Base-by-base conservation (phyloP, 2,329 filamentous ascomycete species). In the Epichloe typhina region DNA sequence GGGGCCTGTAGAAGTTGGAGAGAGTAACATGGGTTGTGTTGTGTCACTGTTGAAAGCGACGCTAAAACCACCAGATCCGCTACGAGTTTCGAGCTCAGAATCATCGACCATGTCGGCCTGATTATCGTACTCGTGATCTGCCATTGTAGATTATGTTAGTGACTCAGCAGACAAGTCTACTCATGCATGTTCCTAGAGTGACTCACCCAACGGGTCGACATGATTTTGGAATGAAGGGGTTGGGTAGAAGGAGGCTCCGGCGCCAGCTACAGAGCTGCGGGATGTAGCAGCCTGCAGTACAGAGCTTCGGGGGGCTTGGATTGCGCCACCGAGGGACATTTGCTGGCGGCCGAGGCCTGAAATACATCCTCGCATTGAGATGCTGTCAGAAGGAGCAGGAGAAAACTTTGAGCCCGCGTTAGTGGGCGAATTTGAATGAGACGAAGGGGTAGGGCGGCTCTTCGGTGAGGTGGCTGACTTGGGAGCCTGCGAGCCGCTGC, bases 121-220 rank as follows among this genome's bases (percentile, higher is more conserved):
- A 50, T 88, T 85, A 66, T 96, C 90, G 71, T 96, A 97, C 74
- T 97, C 91, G 77, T 95, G 89, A 73, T 97, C 91, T 96, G 73
- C 74, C 11, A 43, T 17, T 11, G 21, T n/a, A 5, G 81, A 68
- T 86, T 73, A 84, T 76, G 72, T 75, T 82, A 80, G 76, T 75
- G 82, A 75, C 45, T 77, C 76, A 6, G 5, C 5, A 33, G 4
- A 35, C 9, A 81, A 66, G 79, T 74, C 71, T 77, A 75, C 13
- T 19, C 39, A 21, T 61, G 26, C 5, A 62, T 68, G 26, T 26
- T 31, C 9, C 26, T 21, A 42, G 42, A 61, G 73, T 75, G 77
- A 75, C 89, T 86, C 88, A 86, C 91, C 91, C 68, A 97, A 81
- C 75, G 95, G 88, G 69, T 94, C 87, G 69, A 94, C 90, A 67